Evolutionary conservation across 495 filamentous ascomycete species (phyloP).

Genomic region (Amorphotheca resinae): DNA sequence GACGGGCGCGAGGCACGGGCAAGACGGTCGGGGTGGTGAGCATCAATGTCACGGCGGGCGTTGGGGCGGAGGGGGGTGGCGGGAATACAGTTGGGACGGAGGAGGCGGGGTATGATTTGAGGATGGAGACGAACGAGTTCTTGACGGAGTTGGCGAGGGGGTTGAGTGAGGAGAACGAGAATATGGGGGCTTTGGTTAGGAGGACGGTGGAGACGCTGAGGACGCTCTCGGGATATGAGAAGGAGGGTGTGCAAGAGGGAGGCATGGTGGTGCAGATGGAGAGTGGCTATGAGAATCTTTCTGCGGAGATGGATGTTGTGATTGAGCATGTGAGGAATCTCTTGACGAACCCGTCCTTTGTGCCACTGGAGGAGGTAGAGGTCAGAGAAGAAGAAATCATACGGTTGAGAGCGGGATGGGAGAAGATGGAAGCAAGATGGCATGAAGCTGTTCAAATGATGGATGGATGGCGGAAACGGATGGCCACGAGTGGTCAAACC

Average conservation of each 20-base stretch:
- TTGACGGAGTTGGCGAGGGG: constrained; percentile 77
- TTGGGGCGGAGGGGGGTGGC: constrained; percentile 21
- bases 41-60: constrained; percentile 40
- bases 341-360: constrained; percentile 89
- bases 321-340: constrained; percentile 70
- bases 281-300: constrained; percentile 51
- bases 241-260: constrained; percentile 31
- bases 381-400: constrained; percentile 82
- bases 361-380: constrained; percentile 87
- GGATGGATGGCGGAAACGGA: constrained; percentile 81
- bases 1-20: constrained; percentile 31
- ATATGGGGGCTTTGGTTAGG: constrained; percentile 58
- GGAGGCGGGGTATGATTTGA: constrained; percentile 57
- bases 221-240: constrained; percentile 65
- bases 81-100: constrained; percentile 36
- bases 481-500: constrained; percentile 64
- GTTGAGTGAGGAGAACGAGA: constrained; percentile 89
- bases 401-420: constrained; percentile 69
- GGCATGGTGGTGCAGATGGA: constrained; percentile 23
- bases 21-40: constrained; percentile 38
- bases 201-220: constrained; percentile 58
- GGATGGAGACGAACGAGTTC: constrained; percentile 83
- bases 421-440: constrained; percentile 85
- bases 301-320: constrained; percentile 56
- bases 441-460: constrained; percentile 80